Evolutionary conservation across 2,329 filamentous ascomycete genomes (phyloP), one percentile per base, ranked within the genome.

Genomic region (Trichoderma koningii): DNA sequence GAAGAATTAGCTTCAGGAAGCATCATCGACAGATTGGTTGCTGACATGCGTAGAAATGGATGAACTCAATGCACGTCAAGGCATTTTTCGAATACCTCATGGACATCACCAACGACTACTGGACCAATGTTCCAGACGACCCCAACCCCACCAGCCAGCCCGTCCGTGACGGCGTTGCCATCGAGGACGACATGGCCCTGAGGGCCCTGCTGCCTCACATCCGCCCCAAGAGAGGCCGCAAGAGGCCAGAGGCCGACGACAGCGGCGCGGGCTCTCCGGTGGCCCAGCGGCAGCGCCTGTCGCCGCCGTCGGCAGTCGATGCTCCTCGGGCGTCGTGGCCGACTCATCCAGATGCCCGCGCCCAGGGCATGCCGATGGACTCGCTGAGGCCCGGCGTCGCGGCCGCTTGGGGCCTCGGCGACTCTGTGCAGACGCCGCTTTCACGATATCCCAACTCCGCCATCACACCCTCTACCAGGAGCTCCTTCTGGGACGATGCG

Each of bases 1-100:
- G 17, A 52, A 15, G 56, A 12, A 38, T 38, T 9, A 38, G 10
- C 34, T 38, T 9, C 7, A 9, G 7, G 34, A 38, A 9, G 10
- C 10, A 38, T 38, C 34, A 38, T 38, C 7, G 34, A 14, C 28
- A 17, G 14, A 14, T 14, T 17, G 28, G 15, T 44, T 19, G n/a
- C 59, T 62, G n/a, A 62, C 17, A n/a, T n/a, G 26, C 14, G 9
- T 71, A 91, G 91, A 89, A 94, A 73, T 97, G 93, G 93, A 95
- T 97, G 91, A 92, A 92, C 74, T 93, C 93, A 5, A 94, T 96
- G 90, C 93, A 97, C 75, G 87, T 97, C 60, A 92, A 96, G 80
- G 91, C 92, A 12, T 97, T 97, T 75, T 97, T 97, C 72, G 92
- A 96, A 74, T 97, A 92, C 74, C 85, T 96, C 21, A 83, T 94